Evolutionary conservation across 257 asterid species (phyloP).

Genomic region (Plectranthus barbatus): DNA sequence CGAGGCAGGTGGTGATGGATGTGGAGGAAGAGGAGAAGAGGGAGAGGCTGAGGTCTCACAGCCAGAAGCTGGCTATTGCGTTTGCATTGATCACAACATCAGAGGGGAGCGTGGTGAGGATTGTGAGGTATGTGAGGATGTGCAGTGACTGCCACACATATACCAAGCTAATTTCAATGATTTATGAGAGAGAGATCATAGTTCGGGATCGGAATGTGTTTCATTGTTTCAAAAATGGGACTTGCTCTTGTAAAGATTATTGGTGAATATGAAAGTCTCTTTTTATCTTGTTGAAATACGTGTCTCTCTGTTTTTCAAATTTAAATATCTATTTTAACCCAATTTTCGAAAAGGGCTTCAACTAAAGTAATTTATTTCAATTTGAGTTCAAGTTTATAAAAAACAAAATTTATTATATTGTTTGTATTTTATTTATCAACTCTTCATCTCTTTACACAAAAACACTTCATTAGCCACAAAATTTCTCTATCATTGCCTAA

Average conservation of each 20-base stretch:
- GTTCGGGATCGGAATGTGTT: slow-evolving; percentile 69
- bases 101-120: slow-evolving; percentile 36
- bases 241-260: slow-evolving; percentile 74
- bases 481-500: too few species aligned
- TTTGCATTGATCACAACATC: slow-evolving; percentile 47
- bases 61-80: slow-evolving; percentile 83
- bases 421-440: too few species aligned
- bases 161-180: slow-evolving; percentile 53
- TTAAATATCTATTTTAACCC: too few species aligned
- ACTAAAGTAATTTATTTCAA: too few species aligned
- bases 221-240: slow-evolving; percentile 75
- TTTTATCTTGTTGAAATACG: too few species aligned
- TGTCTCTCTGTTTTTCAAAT: too few species aligned
- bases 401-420: too few species aligned
- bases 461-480: too few species aligned
- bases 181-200: slow-evolving; percentile 52
- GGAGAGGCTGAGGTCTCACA: slow-evolving; percentile 46
- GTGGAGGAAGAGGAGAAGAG: slow-evolving; percentile 81
- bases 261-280: slow-evolving; percentile 55
- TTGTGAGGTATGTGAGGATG: slow-evolving; percentile 79
- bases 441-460: too few species aligned
- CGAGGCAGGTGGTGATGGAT: slow-evolving; percentile 41
- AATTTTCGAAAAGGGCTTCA: too few species aligned
- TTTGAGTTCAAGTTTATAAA: too few species aligned
- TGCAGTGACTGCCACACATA: slow-evolving; percentile 79